These are phyloP conservation scores for Globisporangium uncinulatum DNA, from an alignment of 352 stramenopile species.

Conservation along the genomic window DNA sequence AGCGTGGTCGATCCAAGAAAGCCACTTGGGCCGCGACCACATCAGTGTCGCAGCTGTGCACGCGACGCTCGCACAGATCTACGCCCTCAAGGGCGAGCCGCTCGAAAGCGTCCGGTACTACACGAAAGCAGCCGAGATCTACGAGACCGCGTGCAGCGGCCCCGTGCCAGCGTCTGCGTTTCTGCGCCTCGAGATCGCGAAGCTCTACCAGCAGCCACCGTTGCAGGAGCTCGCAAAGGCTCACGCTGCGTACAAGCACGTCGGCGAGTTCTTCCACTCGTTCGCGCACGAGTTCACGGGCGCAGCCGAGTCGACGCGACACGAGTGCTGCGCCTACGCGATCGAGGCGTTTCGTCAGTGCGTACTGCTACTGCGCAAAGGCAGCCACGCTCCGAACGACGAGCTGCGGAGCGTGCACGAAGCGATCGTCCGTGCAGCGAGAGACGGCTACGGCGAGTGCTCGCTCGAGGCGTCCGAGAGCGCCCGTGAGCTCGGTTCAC, in stretches of 20 bases:
- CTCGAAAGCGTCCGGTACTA: slow-evolving; percentile 39
- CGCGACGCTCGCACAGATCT: slow-evolving; percentile 47
- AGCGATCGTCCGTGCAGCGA: slow-evolving; percentile 35
- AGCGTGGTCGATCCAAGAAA: slow-evolving; percentile 55
- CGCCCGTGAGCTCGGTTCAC: slow-evolving; percentile 26
- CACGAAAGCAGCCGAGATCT: slow-evolving; percentile 42
- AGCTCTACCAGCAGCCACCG: slow-evolving; percentile 33
- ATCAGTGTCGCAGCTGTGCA: slow-evolving; percentile 47
- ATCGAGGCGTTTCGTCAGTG: slow-evolving; percentile 58
- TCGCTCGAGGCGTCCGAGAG: slow-evolving; percentile 51
- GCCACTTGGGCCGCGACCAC: slow-evolving; percentile 39
- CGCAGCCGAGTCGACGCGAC: slow-evolving; percentile 35
- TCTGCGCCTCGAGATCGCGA: slow-evolving; percentile 56
- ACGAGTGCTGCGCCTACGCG: slow-evolving; percentile 48
- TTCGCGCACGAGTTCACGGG: slow-evolving; percentile 52
- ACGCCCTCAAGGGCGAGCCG: slow-evolving; percentile 29
- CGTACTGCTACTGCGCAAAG: slow-evolving; percentile 15
- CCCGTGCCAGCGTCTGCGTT: slow-evolving; percentile 47
- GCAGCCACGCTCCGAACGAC: slow-evolving; percentile 15
- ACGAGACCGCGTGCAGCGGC: slow-evolving; percentile 47
- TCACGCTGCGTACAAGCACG: slow-evolving; percentile 22
- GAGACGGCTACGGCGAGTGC: slow-evolving; percentile 59
- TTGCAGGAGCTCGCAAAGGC: slow-evolving; percentile 13
- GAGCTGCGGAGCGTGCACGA: slow-evolving; percentile 34
- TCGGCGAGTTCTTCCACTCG: slow-evolving; percentile 52